Conservation (phyloP, 129 eudicot species). For the Escallonia rubra region DNA sequence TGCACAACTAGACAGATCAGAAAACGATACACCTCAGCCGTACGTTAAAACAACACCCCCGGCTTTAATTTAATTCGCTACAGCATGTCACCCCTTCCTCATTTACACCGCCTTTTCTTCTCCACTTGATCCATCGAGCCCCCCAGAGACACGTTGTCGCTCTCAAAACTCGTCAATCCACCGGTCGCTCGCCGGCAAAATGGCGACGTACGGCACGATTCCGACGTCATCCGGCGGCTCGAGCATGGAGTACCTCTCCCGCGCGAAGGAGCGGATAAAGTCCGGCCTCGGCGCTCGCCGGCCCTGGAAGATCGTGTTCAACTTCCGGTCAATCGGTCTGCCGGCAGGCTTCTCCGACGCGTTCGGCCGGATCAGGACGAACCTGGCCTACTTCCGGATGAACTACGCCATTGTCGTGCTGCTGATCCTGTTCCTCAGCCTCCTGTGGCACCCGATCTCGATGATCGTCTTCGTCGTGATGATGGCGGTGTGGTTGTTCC, state of each 20-base stretch:
- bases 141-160: not conserved
- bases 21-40: not conserved
- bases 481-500: slow-evolving; percentile 64
- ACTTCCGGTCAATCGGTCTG: slow-evolving; percentile 21
- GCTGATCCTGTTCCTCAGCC: slow-evolving; percentile 30
- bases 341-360: slow-evolving; percentile 33
- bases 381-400: slow-evolving; percentile 49
- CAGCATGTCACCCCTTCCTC: slow-evolving; percentile 1
- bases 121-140: not conserved
- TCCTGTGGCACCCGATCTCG: slow-evolving; percentile 51
- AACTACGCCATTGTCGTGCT: slow-evolving; percentile 49
- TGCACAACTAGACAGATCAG: too few species aligned
- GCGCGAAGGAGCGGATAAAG: slow-evolving; percentile 33
- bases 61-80: not conserved
- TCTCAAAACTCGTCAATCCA: slow-evolving; percentile 4
- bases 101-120: slow-evolving; percentile 5
- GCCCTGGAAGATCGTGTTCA: slow-evolving; percentile 50
- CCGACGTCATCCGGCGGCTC: slow-evolving; percentile 31
- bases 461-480: slow-evolving; percentile 45
- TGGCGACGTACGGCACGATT: slow-evolving; percentile 63
- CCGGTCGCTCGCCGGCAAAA: not conserved
- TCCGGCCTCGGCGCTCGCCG: slow-evolving; percentile 42
- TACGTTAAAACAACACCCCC: not conserved
- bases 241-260: slow-evolving; percentile 35
- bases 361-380: slow-evolving; percentile 29